A percentile compares a stretch with the other conserved stretches of the same genome.
Evolutionary conservation across 2,329 filamentous ascomycete species (phyloP).

Genomic region (Colletotrichum acutatum): DNA sequence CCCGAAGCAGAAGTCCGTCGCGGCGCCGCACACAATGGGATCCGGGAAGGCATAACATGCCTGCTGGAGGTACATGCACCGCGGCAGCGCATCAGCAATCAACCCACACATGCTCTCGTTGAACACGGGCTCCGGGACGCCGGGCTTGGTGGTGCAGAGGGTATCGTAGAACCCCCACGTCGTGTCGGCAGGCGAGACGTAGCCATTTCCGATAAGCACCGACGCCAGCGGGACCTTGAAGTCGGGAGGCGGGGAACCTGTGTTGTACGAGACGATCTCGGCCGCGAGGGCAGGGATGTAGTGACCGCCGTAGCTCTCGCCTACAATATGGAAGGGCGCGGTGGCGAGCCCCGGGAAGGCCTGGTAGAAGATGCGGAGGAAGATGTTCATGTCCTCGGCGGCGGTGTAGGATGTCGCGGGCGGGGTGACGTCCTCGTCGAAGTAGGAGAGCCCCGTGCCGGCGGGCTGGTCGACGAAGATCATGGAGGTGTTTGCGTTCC

Average conservation of each 20-base stretch:
- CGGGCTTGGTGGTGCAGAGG: constrained; percentile 37
- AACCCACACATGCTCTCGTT: constrained; percentile 36
- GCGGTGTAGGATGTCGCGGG: constrained; percentile 53
- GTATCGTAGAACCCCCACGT: constrained; percentile 37
- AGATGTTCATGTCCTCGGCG: constrained; percentile 59
- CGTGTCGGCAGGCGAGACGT: constrained; percentile 42
- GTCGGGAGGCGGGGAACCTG: constrained; percentile 48
- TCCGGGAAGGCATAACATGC: constrained; percentile 53
- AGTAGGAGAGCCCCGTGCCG: constrained; percentile 68
- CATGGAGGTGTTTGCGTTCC: constrained; percentile 45
- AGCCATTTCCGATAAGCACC: constrained; percentile 58
- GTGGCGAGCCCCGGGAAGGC: constrained; percentile 54
- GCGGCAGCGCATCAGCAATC: constrained; percentile 53
- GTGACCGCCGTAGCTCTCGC: constrained; percentile 61
- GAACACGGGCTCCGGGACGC: constrained; percentile 35
- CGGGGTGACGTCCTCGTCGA: constrained; percentile 36
- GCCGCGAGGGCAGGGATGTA: constrained; percentile 57
- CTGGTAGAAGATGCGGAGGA: constrained; percentile 58
- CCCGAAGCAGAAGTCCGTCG: constrained; percentile 47
- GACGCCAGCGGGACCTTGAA: constrained; percentile 55
- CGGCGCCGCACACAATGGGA: constrained; percentile 52
- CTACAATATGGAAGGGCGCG: constrained; percentile 56
- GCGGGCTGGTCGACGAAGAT: constrained; percentile 62
- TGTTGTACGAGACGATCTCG: constrained; percentile 56
- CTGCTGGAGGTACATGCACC: constrained; percentile 52